phyloP scores from a whole-genome alignment of 371 early-diverging fungal species.

The Dichotomocladium elegans region DNA sequence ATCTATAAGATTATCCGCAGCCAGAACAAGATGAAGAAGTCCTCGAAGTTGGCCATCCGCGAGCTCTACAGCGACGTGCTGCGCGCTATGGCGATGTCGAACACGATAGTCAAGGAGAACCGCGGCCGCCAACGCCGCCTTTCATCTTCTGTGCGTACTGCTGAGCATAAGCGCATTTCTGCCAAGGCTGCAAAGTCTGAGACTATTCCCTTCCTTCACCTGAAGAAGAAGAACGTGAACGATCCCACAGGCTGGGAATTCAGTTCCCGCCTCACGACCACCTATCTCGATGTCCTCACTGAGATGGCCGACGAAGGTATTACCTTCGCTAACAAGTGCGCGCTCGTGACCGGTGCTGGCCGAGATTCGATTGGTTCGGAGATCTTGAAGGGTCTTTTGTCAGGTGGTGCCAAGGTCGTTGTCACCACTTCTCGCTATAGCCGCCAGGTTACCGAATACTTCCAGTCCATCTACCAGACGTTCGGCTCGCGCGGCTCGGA shows the following conservation, averaged over 20 bases:
- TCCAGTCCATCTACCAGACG: constrained; percentile 82
- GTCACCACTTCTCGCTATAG: constrained; percentile 94
- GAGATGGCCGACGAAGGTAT: constrained; percentile 76
- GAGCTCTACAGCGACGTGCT: constrained; percentile 72
- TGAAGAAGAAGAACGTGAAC: constrained; percentile 61
- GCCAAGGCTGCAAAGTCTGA: constrained; percentile 57
- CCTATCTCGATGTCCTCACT: constrained; percentile 73
- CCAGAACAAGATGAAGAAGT: constrained; percentile 73
- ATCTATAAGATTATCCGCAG: constrained; percentile 77
- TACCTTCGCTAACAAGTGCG: constrained; percentile 78
- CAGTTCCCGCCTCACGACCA: constrained; percentile 62
- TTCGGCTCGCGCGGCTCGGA: constrained; percentile 87
- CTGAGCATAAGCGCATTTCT: constrained; percentile 41
- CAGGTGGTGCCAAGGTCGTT: constrained; percentile 90
- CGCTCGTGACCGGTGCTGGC: constrained; percentile 91
- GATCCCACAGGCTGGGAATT: constrained; percentile 72
- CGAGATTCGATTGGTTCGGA: constrained; percentile 90
- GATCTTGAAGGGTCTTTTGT: constrained; percentile 80
- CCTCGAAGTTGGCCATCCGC: constrained; percentile 66
- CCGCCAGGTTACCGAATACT: constrained; percentile 79
- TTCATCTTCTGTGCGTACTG: constrained; percentile 40
- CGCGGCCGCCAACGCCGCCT: constrained; percentile 46
- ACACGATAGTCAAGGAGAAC: constrained; percentile 60
- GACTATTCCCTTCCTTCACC: constrained; percentile 77
- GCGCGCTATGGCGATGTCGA: constrained; percentile 72